Base-by-base conservation (phyloP, 108 stramenopile species). In the Mediolabrus comicus region DNA sequence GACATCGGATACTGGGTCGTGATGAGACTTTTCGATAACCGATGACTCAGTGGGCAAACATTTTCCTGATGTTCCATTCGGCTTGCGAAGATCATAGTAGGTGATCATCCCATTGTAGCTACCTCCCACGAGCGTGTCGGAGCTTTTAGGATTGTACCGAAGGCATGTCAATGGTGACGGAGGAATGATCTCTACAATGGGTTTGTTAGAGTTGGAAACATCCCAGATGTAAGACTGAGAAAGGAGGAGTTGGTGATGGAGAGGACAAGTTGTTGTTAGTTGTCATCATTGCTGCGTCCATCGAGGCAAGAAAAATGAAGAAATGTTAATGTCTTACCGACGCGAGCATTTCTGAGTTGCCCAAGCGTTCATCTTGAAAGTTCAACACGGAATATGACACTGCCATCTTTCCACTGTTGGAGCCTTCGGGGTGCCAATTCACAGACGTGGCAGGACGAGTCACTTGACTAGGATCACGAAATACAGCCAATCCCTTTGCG, bases 401-500 rank as follows among this genome's bases (percentile, higher is more conserved):
- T 3, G 95, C 95, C 26, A 96, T 78, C 68, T 87, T 90, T 35
- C 75, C 75, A 36, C 56, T 73, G 28, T 53, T 74, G 28, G 84
- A 74, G 5, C 91, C 90, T 32, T 96, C 95, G 8, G 95, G 92
- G 62, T 96, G 92, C 95, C 95, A 96, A 62, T 96, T 83, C 55
- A 96, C 91, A 43, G 79, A 84, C 5, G 92, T 90, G 3, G 87
- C 93, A 49, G 93, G 82, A 11, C 95, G 81, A 14, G 87, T 90
- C 3, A 88, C 70, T 17, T 52, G 63, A 60, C 87, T 86, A 0
- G 94, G 90, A 66, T 94, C 89, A 16, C 92, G 87, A 77, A 96
- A 96, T 9, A 96, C 93, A 2, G 95, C 95, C 53, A 96, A 72
- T 9, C 95, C 93, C 75, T 92, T 95, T 31, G 95, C 95, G 27